Percentiles rank a stretch among this genome's conserved stretches.
These are phyloP conservation scores for Mucor circinelloides DNA, from an alignment of 371 early-diverging fungal genomes.

Conservation along the genomic window DNA sequence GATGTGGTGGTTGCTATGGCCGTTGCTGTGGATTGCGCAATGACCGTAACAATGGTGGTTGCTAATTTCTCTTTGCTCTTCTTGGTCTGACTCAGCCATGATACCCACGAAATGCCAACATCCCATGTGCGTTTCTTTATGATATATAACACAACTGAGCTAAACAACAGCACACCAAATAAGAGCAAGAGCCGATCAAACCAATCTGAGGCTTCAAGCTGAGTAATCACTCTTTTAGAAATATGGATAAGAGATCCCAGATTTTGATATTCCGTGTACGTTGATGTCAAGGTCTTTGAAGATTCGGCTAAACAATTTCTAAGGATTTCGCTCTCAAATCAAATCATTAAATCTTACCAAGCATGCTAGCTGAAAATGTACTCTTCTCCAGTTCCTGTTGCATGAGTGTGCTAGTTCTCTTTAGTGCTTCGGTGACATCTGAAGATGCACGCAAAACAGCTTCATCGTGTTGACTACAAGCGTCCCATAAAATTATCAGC, in stretches of 20 bases:
- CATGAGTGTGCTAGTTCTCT: constrained; percentile 73
- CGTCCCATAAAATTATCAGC: background rate
- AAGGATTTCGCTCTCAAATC: background rate
- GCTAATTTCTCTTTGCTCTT: constrained; percentile 5
- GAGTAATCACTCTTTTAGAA: constrained; percentile 66
- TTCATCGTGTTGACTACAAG: constrained; percentile 42
- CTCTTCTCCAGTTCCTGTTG: constrained; percentile 76
- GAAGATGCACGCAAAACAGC: constrained; percentile 50
- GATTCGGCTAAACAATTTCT: constrained; percentile 57
- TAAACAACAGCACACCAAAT: constrained; percentile 66
- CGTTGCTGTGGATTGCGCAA: background rate
- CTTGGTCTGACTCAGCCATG: constrained; percentile 43
- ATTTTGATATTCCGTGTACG: constrained; percentile 64
- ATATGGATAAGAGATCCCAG: constrained; percentile 61
- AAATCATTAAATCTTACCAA: constrained; percentile 52
- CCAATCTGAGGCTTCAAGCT: constrained; percentile 75
- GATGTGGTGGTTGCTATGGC: background rate
- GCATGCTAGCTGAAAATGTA: constrained; percentile 59
- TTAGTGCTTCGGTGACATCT: constrained; percentile 67
- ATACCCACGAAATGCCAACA: constrained; percentile 58
- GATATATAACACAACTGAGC: constrained; percentile 65
- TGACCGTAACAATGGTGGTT: background rate
- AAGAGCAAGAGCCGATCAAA: constrained; percentile 68
- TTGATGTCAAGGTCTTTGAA: constrained; percentile 57
- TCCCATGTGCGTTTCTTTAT: constrained; percentile 72